Evolutionary conservation across 495 filamentous ascomycete species (phyloP), one percentile per base, ranked within the genome.

Genomic region (Entonaema liquescens): DNA sequence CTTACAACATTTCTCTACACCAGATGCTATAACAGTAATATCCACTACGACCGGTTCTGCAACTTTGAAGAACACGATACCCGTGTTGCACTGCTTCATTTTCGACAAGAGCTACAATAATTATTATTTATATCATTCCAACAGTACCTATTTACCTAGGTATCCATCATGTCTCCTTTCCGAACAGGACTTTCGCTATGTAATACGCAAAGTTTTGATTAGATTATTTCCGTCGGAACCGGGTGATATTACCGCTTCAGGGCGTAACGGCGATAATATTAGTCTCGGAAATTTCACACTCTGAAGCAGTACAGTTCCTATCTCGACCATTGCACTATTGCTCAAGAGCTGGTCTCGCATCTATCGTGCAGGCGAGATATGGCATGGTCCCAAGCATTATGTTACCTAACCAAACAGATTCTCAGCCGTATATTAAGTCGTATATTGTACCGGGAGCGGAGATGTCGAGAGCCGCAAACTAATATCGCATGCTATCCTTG

Each of bases 401-500:
- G n/a, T n/a, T n/a, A n/a, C n/a, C n/a, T 53, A 40, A 36, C 25
- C 53, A 31, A 42, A 36, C 57, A 21, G 23, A 59, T 35, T 31
- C 49, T 56, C 25, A 68, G 31, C 61, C 50, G 25, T 35, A 21
- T 47, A 59, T 50, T 17, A 21, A 68, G 26, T 56, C 50, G 25
- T 35, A 21, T 54, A 59, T 50, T 17, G 28, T 35, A 53, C 55
- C 26, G 35, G 44, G 31, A 36, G 36, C 49, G 23, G 35, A 49
- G 25, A 19, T 49, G 25, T 26, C 58, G 42, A 42, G 60, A 31
- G 17, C 55, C 44, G 57, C 50, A 47, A 54, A 42, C 60, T 50
- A 47, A 53, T 13, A 9, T 33, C 44, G 33, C 29, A 62, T 66
- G 42, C 23, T 65, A 62, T 62, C 62, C 70, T 49, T 52, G 21